phyloP scores from a whole-genome alignment of 345 rosid genomes.

The Carallia brachiata region DNA sequence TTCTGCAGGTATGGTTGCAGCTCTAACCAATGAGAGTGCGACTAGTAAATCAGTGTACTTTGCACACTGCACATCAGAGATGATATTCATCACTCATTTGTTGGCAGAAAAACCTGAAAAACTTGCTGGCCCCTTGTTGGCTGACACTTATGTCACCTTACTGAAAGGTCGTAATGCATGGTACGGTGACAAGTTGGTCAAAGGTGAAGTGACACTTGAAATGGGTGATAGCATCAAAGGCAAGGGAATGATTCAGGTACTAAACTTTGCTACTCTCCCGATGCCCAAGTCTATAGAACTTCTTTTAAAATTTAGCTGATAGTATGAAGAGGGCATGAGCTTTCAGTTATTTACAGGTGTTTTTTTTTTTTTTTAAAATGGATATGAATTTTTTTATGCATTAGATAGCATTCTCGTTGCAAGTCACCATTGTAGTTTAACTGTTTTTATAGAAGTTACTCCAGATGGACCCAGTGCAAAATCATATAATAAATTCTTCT shows the following conservation, averaged over 20 bases:
- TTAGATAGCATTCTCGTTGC: background rate
- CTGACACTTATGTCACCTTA: slow-evolving; percentile 91
- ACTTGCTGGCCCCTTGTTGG: slow-evolving; percentile 95
- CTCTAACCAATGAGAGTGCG: slow-evolving; percentile 92
- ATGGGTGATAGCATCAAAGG: slow-evolving; percentile 96
- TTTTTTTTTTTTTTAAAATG: background rate
- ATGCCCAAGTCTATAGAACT: background rate
- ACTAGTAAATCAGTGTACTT: slow-evolving; percentile 97
- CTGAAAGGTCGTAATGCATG: slow-evolving; percentile 96
- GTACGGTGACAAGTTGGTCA: slow-evolving; percentile 91
- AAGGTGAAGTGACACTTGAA: slow-evolving; percentile 69
- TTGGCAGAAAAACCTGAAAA: slow-evolving; percentile 93
- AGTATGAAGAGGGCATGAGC: too few species aligned
- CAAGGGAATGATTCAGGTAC: slow-evolving; percentile 99
- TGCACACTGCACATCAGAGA: slow-evolving; percentile 96
- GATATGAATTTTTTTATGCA: background rate
- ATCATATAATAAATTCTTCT: background rate
- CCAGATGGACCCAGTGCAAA: background rate
- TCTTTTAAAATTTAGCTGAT: background rate
- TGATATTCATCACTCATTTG: slow-evolving; percentile 94
- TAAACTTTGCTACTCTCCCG: background rate
- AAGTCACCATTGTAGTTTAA: background rate
- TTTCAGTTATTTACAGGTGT: background rate
- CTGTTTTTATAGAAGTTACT: too few species aligned
- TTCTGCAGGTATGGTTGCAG: slow-evolving; percentile 86